phyloP scores from a whole-genome alignment of 2,329 filamentous ascomycete species.

The Penicillium digitatum region DNA sequence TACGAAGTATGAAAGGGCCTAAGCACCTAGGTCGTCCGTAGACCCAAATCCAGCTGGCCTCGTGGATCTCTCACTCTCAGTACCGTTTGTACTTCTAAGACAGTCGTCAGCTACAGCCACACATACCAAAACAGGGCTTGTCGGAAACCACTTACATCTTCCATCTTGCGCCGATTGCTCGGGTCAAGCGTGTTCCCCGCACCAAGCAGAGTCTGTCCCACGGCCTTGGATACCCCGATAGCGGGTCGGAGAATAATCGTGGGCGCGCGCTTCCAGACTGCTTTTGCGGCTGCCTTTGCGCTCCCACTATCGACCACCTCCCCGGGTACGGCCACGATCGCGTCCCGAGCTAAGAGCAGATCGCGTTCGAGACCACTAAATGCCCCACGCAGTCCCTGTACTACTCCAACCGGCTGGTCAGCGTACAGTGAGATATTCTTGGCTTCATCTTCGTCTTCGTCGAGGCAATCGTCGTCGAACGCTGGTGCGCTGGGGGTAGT shows the following conservation, averaged over 20 bases:
- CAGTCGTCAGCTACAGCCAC: slow-evolving; percentile 5
- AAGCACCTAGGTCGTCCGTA: background rate
- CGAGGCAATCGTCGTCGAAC: slow-evolving; percentile 54
- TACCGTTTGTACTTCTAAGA: slow-evolving; percentile 45
- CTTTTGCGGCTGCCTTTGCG: slow-evolving; percentile 73
- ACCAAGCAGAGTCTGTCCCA: slow-evolving; percentile 84
- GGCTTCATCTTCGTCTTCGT: slow-evolving; percentile 67
- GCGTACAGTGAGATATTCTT: slow-evolving; percentile 88
- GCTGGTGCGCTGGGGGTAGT: slow-evolving; percentile 39
- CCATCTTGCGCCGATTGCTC: slow-evolving; percentile 71
- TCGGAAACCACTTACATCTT: slow-evolving; percentile 69
- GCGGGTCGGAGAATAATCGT: slow-evolving; percentile 88
- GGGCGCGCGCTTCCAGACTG: slow-evolving; percentile 76
- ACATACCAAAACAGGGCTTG: background rate
- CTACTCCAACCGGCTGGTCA: slow-evolving; percentile 83
- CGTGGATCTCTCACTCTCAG: slow-evolving; percentile 16
- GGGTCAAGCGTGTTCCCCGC: slow-evolving; percentile 90
- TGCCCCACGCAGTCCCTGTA: slow-evolving; percentile 79
- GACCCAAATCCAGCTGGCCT: background rate
- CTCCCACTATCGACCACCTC: slow-evolving; percentile 84
- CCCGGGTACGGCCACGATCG: slow-evolving; percentile 88
- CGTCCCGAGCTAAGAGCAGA: slow-evolving; percentile 79
- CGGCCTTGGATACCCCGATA: slow-evolving; percentile 82
- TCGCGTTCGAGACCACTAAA: slow-evolving; percentile 81
- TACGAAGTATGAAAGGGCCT: background rate